Percentiles rank a stretch among this genome's conserved stretches.
These are phyloP conservation scores for Balansia obtecta DNA, from an alignment of 2,329 filamentous ascomycete species.

Conservation along the genomic window DNA sequence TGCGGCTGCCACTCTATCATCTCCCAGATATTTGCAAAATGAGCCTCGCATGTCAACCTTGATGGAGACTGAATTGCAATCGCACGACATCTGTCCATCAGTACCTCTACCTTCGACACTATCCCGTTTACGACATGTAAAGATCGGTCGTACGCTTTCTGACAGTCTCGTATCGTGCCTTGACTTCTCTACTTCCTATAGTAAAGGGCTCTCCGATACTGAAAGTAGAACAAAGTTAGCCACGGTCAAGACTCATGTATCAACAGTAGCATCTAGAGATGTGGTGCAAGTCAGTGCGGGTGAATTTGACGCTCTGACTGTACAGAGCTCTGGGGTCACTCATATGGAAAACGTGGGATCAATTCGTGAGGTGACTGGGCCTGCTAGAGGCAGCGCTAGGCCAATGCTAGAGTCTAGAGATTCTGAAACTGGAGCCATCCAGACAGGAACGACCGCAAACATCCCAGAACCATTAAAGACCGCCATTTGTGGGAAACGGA, in stretches of 20 bases:
- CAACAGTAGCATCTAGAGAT: background rate
- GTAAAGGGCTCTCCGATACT: background rate
- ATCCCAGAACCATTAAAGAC: no score
- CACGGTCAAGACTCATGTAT: background rate
- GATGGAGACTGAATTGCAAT: background rate
- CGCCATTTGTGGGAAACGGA: no score
- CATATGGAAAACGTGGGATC: no score
- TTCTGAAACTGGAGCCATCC: no score
- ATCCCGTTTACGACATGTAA: background rate
- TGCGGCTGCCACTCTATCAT: slow-evolving; percentile 14
- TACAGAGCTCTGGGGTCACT: no score
- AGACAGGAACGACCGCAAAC: no score
- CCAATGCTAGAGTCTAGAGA: no score
- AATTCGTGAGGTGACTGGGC: no score
- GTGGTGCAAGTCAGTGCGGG: no score
- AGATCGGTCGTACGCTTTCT: background rate
- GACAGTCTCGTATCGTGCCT: background rate
- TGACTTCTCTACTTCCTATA: background rate
- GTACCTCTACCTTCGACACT: slow-evolving; percentile 3
- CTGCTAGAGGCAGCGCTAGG: no score
- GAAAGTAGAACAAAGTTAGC: background rate
- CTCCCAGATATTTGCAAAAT: slow-evolving; percentile 16
- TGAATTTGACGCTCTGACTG: no score
- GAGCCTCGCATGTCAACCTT: background rate
- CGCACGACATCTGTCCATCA: background rate